These are phyloP conservation scores for Penicillium nucicola DNA, from an alignment of 495 filamentous ascomycete species.

Conservation along the genomic window DNA sequence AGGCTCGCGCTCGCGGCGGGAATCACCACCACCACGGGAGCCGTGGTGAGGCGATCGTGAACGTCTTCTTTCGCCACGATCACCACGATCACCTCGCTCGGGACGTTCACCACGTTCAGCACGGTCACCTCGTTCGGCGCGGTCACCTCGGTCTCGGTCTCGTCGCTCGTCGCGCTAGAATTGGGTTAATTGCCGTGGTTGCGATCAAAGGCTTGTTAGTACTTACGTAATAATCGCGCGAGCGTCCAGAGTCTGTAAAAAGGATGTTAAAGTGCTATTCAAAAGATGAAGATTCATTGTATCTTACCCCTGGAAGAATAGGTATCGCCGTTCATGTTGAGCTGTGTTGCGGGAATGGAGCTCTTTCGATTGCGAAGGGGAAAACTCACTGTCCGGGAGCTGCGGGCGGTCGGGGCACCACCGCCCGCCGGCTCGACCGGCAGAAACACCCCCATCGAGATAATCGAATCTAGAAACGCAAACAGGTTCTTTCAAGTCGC, in stretches of 20 bases:
- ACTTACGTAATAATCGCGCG: conserved; percentile 72
- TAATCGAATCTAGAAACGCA: neutral
- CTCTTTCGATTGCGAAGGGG: conserved; percentile 24
- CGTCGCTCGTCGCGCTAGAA: conserved; percentile 52
- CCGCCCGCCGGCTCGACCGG: conserved; percentile 21
- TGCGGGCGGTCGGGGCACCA: conserved; percentile 14
- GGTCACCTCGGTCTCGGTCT: conserved; percentile 51
- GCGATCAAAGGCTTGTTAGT: conserved; percentile 6
- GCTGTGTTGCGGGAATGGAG: conserved; percentile 18
- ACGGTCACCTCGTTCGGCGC: conserved; percentile 37
- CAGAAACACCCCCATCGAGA: conserved; percentile 22
- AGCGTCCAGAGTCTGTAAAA: conserved; percentile 59
- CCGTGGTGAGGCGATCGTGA: conserved; percentile 73
- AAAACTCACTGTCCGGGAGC: conserved; percentile 23
- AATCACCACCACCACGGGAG: conserved; percentile 49
- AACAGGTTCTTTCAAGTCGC: neutral
- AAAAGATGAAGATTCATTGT: neutral
- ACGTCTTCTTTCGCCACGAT: conserved; percentile 61
- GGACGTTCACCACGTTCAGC: conserved; percentile 37
- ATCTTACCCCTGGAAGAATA: conserved; percentile 75
- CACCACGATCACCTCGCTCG: conserved; percentile 35
- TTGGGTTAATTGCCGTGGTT: conserved; percentile 30
- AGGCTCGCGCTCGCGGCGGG: conserved; percentile 65
- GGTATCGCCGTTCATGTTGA: conserved; percentile 82
- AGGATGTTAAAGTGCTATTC: conserved; percentile 14